Base-by-base conservation (phyloP, 1,284 basidiomycete species). In the Ganoderma leucocontextum region DNA sequence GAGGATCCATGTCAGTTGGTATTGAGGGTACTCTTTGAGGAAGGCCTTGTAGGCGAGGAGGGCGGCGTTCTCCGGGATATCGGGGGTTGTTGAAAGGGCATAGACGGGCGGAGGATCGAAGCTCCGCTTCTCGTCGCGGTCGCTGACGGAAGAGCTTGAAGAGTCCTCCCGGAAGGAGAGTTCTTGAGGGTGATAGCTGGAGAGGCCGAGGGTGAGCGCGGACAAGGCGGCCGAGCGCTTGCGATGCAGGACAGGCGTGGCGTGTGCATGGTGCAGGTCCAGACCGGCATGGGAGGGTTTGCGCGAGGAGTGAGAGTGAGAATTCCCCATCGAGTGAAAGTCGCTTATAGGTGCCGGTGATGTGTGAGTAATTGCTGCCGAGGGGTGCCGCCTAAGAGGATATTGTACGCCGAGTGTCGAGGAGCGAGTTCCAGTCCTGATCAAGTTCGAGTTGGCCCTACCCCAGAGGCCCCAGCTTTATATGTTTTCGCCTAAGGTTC, bases 1-100 rank as follows among this genome's bases (percentile, higher is more conserved):
- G 66, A 94, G 78, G 66, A 78, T 78, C 76, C 80, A 80, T 12
- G 82, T 82, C 55, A 78, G 76, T 55, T 75, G 70, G 71, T 83
- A 83, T 53, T 79, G 78, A n/a, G 82, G 82, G 70, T 81, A 80
- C 17, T 75, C 72, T 61, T 78, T 78, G 60, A 82, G 75, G 76
- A 84, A 84, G 17, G 73, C 69, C 66, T 75, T 77, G 72, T 81
- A 81, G 44, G 80, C 80, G 33, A 67, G 57, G 29, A 71, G 69
- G 49, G 68, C 73, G 73, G 72, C 67, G 74, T 78, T 75, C 59
- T 78, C 78, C 67, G 77, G 71, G 65, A 78, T 72, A 72, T 78
- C 70, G 33, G 75, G 69, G 33, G 66, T 72, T 63, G 74, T 75
- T 35, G 72, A 75, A 55, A 71, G 72, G 35, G 73, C 77, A 64